Evolutionary conservation across 2,329 filamentous ascomycete genomes (phyloP).

Genomic region (Lachnellula hyalina): DNA sequence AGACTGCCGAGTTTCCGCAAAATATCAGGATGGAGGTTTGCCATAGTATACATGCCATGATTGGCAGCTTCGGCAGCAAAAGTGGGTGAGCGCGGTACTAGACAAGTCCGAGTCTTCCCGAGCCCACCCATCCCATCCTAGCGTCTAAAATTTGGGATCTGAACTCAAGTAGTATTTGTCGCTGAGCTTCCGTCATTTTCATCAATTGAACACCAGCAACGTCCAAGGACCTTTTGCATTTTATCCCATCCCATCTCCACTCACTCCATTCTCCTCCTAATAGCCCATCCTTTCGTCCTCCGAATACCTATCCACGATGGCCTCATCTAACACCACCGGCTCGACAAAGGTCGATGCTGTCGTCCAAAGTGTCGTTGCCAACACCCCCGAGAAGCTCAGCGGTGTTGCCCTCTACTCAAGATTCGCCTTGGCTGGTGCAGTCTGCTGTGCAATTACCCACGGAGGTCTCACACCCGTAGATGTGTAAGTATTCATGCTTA

Average conservation of each 20-base stretch:
- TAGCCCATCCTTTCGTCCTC: not conserved
- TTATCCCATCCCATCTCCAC: slow-evolving; percentile 19
- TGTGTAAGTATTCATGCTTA: slow-evolving; percentile 68
- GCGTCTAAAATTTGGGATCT: slow-evolving; percentile 3
- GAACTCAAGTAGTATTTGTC: not conserved
- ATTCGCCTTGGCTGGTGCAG: slow-evolving; percentile 93
- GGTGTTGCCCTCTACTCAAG: slow-evolving; percentile 79
- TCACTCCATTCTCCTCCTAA: not conserved
- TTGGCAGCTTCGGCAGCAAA: not conserved
- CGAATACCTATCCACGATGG: slow-evolving; percentile 22
- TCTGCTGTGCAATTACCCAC: slow-evolving; percentile 98
- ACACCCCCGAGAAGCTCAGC: slow-evolving; percentile 43
- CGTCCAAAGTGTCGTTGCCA: slow-evolving; percentile 28
- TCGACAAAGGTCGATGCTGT: slow-evolving; percentile 31
- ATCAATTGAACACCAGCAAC: slow-evolving; percentile 6
- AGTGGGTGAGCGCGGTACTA: not conserved
- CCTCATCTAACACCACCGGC: slow-evolving; percentile 24
- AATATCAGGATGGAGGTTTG: not conserved
- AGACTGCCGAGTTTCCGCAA: too few relatives aligned
- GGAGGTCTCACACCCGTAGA: slow-evolving; percentile 95
- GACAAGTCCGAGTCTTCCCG: slow-evolving; percentile 1
- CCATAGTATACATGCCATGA: not conserved
- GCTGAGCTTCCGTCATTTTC: not conserved
- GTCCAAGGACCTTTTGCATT: slow-evolving; percentile 9
- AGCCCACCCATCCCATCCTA: not conserved